Base-by-base conservation (phyloP, 768 basidiomycete species). In the Pleurotus ostreatus region DNA sequence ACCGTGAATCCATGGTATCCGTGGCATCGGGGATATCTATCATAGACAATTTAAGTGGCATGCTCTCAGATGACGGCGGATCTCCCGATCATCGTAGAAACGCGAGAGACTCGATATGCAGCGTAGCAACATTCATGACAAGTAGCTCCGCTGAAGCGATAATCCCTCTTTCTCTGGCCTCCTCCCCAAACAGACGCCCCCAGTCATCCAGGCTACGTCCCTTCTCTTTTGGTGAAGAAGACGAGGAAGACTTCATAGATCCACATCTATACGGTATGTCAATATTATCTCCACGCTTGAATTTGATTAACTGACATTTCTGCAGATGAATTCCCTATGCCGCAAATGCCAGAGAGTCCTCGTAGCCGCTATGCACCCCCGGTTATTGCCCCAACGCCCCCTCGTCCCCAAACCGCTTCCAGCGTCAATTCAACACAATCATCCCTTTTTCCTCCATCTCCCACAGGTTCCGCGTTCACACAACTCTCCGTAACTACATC, bases 141-240 rank as follows among this genome's bases (percentile, higher is more conserved):
- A 78, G 78, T 38, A 70, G 73, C 44, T 85, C 85, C 3, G 78
- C 78, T 1, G 82, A 87, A 23, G 85, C 80, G 9, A 70, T 86
- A 48, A 72, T 85, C 55, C 78, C 81, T 6, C 74, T 72, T 40
- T 59, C 56, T 38, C 59, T 57, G 23, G 59, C 37, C 46, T 39
- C n/a, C 55, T 45, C 15, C 30, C 25, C 39, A 7, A 55, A 9
- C 40, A 13, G 37, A 44, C 16, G 25, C 54, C 58, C 15, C 46
- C 58, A 11, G 38, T 45, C 12, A 59, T 77, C 76, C 15, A 63
- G 68, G 13, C 65, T 72, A 13, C 56, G 75, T 5, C 71, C 76
- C 15, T 61, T 76, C 5, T 76, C 75, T 6, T 74, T 76, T 40
- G 72, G 68, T 57, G 76, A 77, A 8, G 69, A 72, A 15, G 71